These are phyloP conservation scores for Ceratobasidium sp. DNA, from an alignment of 1,284 basidiomycete genomes.

Conservation along the genomic window DNA sequence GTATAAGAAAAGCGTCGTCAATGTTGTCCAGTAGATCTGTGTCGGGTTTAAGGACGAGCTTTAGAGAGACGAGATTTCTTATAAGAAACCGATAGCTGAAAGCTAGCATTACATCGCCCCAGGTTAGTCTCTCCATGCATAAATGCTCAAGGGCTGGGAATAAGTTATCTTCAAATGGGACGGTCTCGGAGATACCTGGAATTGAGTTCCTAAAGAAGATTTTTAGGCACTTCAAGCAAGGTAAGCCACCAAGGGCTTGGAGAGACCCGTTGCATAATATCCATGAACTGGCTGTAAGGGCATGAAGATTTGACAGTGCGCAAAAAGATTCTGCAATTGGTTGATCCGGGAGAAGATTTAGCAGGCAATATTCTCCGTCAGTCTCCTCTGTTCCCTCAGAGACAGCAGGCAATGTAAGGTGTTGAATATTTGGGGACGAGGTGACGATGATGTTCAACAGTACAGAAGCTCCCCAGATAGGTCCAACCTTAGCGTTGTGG, in stretches of 20 bases:
- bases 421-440: slow-evolving; percentile 92
- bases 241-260: background rate
- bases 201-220: background rate
- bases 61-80: background rate
- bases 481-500: too few species aligned
- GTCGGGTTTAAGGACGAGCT: too few species aligned
- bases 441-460: slow-evolving; percentile 64
- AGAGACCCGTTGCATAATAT: background rate
- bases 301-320: background rate
- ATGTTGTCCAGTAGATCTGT: background rate
- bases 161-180: background rate
- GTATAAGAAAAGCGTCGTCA: too few species aligned
- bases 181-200: background rate
- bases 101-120: background rate
- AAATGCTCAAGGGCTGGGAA: background rate
- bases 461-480: background rate
- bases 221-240: background rate
- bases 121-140: background rate
- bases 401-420: background rate
- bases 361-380: background rate
- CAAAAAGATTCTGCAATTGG: background rate
- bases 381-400: background rate
- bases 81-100: background rate
- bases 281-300: background rate
- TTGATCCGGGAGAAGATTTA: background rate